Base-by-base conservation (phyloP, 2,329 filamentous ascomycete species). In the Penicillium hesseltinei region DNA sequence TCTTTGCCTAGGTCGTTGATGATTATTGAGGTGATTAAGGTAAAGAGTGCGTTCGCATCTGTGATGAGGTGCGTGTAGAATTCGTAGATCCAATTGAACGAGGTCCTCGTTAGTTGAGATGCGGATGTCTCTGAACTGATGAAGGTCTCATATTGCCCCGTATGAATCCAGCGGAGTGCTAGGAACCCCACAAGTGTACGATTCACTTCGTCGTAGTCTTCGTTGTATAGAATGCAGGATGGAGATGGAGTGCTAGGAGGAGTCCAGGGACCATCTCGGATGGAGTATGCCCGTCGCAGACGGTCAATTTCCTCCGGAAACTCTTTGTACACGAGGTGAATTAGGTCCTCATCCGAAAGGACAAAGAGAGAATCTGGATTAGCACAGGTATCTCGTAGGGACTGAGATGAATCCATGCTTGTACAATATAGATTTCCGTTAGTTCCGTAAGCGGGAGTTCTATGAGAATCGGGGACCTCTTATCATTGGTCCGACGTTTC, bases 191-290 rank as follows among this genome's bases (percentile, higher is more conserved):
- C 54, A 7, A 63, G 45, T 4, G 56, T 59, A 21, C 59, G 50
- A 25, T 63, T 63, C 15, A 61, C 61, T 46, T 63, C 59, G 15
- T 63, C 61, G 31, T 57, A 57, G n/a, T 63, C 31, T 36, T 59
- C 42, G 13, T 56, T n/a, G 49, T 59, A 63, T 27, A 63, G 29
- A 6, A 56, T 58, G 40, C 45, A 45, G 6, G 61, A 63, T 15
- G 61, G 61, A 3, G 61, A 61, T 10, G 52, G 40, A 5, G 36
- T 48, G 9, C 21, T 49, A 2, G 33, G 40, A 38, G 45, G 21
- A 17, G 31, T 38, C 49, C 39, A 35, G 19, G 47, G 51, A 13
- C 50, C 31, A 7, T 56, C 57, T n/a, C 61, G 59, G 54, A 60
- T 60, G 13, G 61, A 63, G 29, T 62, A 62, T 21, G 61, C 61